Base-by-base conservation (phyloP, 1,284 basidiomycete genomes). In the Cryptococcus wingfieldii region DNA sequence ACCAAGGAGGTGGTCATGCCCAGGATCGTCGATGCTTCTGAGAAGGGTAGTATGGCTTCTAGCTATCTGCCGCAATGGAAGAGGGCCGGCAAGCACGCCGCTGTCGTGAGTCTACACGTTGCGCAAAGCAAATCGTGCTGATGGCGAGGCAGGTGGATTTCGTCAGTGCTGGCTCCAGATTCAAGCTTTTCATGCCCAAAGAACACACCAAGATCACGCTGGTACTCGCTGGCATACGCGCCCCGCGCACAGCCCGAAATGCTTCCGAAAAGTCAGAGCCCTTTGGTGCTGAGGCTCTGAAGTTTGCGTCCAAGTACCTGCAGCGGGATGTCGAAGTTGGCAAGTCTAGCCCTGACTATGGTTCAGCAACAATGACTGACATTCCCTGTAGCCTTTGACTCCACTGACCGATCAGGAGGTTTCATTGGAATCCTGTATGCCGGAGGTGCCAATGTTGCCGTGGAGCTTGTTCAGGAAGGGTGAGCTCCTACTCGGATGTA, bases 251-350 rank as follows among this genome's bases (percentile, higher is more conserved):
- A 1, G 86, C 88, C 18, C 83, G 91, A 44, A 90, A 86, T 69
- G 63, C 87, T 0, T 84, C 83, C 16, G 95, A 98, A 67, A 92
- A 92, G 77, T 82, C 86, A 56, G 95, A 98, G 71, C 90, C 93
- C 2, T 97, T 82, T 71, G 95, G 94, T 7, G 67, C 77, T 1
- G 94, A 98, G 74, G 85, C 92, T 2, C 80, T 85, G 7, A 88
- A 90, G 43, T 98, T 90, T 66, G 83, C 90, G 4, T 83, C 84
- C 47, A 82, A 83, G 56, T 92, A 88, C 68, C 86, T 97, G 84
- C 96, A 98, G 75, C 85, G 94, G 25, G 96, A 98, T 68, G 87
- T 93, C 14, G 95, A 98, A 76, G 86, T 98, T 59, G 87, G 70
- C 72, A 27, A 10, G 41, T 42, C 59, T 19, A 10, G 2, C 13